Evolutionary conservation across 139 green algal genomes (phyloP), one percentile per base, ranked within the genome.

Genomic region (Micractinium sp.): DNA sequence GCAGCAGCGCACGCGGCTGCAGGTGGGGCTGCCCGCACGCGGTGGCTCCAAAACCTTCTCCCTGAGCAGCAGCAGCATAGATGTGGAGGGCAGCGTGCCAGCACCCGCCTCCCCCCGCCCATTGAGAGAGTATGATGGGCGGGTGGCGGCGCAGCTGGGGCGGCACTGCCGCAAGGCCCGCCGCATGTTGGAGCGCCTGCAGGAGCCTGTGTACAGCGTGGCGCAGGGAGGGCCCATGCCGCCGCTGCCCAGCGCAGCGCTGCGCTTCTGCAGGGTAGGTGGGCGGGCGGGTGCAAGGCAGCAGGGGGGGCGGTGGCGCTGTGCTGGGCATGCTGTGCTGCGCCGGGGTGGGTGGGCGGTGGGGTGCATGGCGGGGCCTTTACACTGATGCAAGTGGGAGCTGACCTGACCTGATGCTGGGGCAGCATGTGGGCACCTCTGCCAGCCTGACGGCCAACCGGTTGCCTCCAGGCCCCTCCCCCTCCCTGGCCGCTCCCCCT

Each of bases 201-300:
- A 91, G 56, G 73, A 78, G 67, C 89, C 89, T 0, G 69, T 78
- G 60, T 60, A 33, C 16, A 36, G 23, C 20, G 33, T 41, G 19
- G 47, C 61, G 16, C 33, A 41, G 3, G 74, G 81, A 3, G 73
- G 36, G 14, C n/a, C 60, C 36, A 67, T 39, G 71, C 73, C 84
- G 35, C 67, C 74, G 19, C 89, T 91, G 82, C 60, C 84, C 36
- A 60, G n/a, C 20, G 47, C 71, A 22, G 89, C 84, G 1, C 39
- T 91, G 9, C 41, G 71, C 2, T 87, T 91, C 85, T 82, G 71
- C 13, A 71, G 38, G 86, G 76, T 85, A 60, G 13, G 86, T 33
- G 25, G 67, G 0, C 15, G 0, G 29, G 29, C 20, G 2, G 29
- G 29, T 12, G 74, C n/a, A 15, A 19, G 14, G 74, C n/a, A 56